phyloP scores from a whole-genome alignment of 2,329 filamentous ascomycete species.

The Alternaria triticina region DNA sequence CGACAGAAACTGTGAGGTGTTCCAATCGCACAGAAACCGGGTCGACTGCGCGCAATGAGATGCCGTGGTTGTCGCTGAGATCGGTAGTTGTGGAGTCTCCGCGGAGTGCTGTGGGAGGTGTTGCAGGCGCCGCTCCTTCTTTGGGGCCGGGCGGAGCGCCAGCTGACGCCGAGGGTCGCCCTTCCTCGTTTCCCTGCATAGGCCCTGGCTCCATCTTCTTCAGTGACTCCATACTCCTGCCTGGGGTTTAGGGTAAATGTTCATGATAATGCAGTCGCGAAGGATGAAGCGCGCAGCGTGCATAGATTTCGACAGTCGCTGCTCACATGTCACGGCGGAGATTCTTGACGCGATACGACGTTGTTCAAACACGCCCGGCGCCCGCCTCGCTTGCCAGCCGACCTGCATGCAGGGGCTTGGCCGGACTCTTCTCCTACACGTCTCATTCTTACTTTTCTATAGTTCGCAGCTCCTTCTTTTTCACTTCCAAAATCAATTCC shows the following conservation, averaged over 20 bases:
- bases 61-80: conserved; percentile 36
- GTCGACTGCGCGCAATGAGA: conserved; percentile 59
- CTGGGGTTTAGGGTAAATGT: conserved; percentile 3
- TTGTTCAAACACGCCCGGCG: background rate
- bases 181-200: background rate
- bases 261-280: conserved; percentile 13
- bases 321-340: background rate
- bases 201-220: conserved; percentile 14
- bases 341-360: background rate
- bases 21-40: conserved; percentile 62
- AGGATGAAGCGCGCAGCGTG: conserved; percentile 3
- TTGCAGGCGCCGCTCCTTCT: conserved; percentile 1
- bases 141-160: conserved; percentile 1
- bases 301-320: conserved; percentile 1
- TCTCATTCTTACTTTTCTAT: conserved; percentile 1
- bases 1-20: conserved; percentile 62
- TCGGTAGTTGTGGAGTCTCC: conserved; percentile 25
- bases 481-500: background rate
- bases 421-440: background rate
- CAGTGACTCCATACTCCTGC: conserved; percentile 19
- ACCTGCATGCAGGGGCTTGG: conserved; percentile 17
- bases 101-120: conserved; percentile 16
- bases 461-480: background rate
- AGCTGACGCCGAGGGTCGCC: background rate
- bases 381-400: conserved; percentile 31